These are phyloP conservation scores for Nemania abortiva DNA, from an alignment of 2,329 filamentous ascomycete species.

Conservation along the genomic window DNA sequence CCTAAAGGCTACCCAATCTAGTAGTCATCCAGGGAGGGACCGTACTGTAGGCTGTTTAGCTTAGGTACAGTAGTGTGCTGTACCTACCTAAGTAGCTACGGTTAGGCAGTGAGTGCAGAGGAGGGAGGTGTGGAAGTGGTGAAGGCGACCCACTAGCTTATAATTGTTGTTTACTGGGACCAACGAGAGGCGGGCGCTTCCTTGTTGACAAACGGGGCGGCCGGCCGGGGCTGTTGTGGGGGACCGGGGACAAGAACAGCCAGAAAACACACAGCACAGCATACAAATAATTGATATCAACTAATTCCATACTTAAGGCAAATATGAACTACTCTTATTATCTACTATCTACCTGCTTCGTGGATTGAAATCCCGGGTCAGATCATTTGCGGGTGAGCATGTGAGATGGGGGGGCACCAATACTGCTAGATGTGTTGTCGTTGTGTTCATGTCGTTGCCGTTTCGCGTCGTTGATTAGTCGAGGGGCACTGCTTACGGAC, in stretches of 20 bases:
- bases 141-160: slow-evolving; percentile 33
- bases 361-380: neutral
- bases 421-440: neutral
- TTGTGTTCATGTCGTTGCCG: neutral
- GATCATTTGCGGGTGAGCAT: neutral
- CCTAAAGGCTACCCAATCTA: slow-evolving; percentile 3
- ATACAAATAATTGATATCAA: neutral
- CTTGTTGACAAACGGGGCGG: slow-evolving; percentile 15
- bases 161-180: slow-evolving; percentile 20
- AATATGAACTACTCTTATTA: neutral
- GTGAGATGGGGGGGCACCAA: neutral
- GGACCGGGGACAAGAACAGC: neutral
- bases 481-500: neutral
- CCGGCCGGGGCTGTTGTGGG: slow-evolving; percentile 1
- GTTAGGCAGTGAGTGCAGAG: neutral
- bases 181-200: slow-evolving; percentile 10
- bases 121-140: slow-evolving; percentile 5
- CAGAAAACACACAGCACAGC: neutral
- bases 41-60: neutral
- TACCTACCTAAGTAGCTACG: neutral
- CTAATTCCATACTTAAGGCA: neutral
- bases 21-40: no score
- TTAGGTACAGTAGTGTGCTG: neutral
- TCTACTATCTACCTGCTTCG: neutral
- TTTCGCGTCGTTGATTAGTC: slow-evolving; percentile 9